Evolutionary conservation across 1,284 basidiomycete genomes (phyloP).

Genomic region (Entoloma clypeatum): DNA sequence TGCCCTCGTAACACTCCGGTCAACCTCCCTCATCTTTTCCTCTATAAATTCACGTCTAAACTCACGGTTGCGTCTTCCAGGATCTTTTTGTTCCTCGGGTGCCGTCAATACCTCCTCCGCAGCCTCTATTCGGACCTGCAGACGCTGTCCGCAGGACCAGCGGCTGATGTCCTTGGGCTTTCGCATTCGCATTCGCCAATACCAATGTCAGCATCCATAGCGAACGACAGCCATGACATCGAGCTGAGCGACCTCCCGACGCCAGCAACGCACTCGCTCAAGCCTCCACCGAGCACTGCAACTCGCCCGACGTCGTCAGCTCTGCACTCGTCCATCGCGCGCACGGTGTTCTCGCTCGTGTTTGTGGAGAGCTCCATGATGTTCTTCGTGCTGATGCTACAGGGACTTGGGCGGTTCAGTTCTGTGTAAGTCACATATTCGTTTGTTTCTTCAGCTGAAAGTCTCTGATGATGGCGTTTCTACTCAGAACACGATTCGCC

Average conservation of each 20-base stretch:
- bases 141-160: conserved; percentile 30
- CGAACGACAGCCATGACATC: conserved; percentile 19
- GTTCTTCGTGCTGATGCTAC: conserved; percentile 63
- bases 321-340: conserved; percentile 52
- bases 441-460: neutral
- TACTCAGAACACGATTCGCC: conserved; percentile 42
- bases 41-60: neutral
- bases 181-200: conserved; percentile 9
- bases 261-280: conserved; percentile 31
- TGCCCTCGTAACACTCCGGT: conserved; percentile 12
- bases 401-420: conserved; percentile 51
- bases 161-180: conserved; percentile 13
- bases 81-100: conserved; percentile 19
- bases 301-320: conserved; percentile 13
- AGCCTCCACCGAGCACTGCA: conserved; percentile 24
- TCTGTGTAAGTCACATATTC: conserved; percentile 40
- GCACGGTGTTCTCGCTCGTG: conserved; percentile 56
- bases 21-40: neutral
- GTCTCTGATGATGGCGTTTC: conserved; percentile 1
- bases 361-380: conserved; percentile 68
- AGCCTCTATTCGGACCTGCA: conserved; percentile 52
- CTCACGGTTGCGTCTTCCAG: conserved; percentile 5
- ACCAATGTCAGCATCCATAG: neutral
- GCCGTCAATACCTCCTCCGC: conserved; percentile 31
- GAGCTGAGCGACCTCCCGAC: conserved; percentile 45